These are phyloP conservation scores for Hippophae tibetana DNA, from an alignment of 306 rosid genomes.

Conservation along the genomic window DNA sequence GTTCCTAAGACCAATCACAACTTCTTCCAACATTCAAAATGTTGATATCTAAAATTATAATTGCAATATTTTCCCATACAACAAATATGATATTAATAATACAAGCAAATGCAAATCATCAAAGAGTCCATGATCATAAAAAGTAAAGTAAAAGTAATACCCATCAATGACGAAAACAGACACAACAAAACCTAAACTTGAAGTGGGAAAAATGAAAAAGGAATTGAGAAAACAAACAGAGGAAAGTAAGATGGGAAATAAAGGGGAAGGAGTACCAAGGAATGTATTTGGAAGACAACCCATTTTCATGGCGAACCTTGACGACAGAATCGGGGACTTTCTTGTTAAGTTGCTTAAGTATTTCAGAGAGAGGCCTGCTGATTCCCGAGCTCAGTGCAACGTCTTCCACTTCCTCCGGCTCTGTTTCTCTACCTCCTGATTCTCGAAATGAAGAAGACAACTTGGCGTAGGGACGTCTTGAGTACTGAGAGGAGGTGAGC, in stretches of 20 bases:
- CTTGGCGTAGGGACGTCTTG: constrained; percentile 9
- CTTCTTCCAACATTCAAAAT: no score
- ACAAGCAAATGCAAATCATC: no score
- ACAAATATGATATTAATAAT: no score
- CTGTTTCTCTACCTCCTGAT: constrained; percentile 6
- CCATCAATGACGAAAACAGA: no score
- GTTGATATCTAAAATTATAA: no score
- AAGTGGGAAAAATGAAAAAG: no score
- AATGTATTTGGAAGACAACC: constrained; percentile 47
- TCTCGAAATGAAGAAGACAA: constrained; percentile 5
- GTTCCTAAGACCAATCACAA: no score
- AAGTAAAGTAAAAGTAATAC: no score
- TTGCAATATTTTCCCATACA: no score
- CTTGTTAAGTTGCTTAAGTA: constrained; percentile 73
- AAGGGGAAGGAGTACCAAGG: constrained; percentile 38
- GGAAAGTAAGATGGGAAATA: neutral
- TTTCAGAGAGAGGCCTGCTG: constrained; percentile 56
- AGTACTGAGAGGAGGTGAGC: neutral
- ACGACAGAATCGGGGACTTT: constrained; percentile 64
- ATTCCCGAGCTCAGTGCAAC: constrained; percentile 41
- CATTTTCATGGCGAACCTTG: constrained; percentile 48
- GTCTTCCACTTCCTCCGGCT: neutral
- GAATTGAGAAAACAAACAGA: neutral
- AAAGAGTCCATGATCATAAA: no score
- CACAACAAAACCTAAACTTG: no score